Base-by-base conservation (phyloP, 805 yeast genomes). In the Cyberlindnera sargentensis region DNA sequence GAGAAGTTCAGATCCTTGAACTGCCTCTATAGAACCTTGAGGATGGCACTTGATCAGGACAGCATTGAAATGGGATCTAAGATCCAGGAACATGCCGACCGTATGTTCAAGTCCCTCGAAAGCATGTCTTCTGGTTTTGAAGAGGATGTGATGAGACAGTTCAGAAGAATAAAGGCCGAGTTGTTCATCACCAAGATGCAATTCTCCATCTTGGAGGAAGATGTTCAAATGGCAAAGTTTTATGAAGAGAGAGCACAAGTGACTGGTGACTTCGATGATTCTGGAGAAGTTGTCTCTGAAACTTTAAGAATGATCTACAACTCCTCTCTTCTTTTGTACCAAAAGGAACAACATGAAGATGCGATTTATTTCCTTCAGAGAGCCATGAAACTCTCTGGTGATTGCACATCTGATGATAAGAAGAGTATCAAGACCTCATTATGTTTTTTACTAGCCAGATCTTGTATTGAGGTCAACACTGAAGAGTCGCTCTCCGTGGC, bases 291-390 rank as follows among this genome's bases (percentile, higher is more conserved):
- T 3, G 26, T 29, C 3, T 29, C 64, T 6, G 70, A 67, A 33
- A 38, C 61, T 4, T 53, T 63, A 11, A 56, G 73, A 34, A 51
- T 61, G 1, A 50, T 65, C 6, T 67, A 61, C 41, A 70, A 70
- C 45, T 45, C 61, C 1, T 45, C 58, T n/a, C 37, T 64, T 8
- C 47, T 51, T 23, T 36, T 60, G 10, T 51, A 43, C 10, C 48
- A 54, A 8, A 38, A 26, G 28, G 24, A 39, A n/a, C 34, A 42
- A 7, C 38, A 27, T 34, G 43, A 40, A 1, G 50, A 48, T 32
- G 45, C 47, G 1, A 34, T 48, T 1, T 42, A 49, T 25, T 57
- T 61, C 29, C 41, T 63, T 24, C 39, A 44, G 25, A 49, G 43
- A 10, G 42, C 46, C 3, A 24, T 40, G n/a, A 41, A 45, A 8